Conservation (phyloP, 2,329 filamentous ascomycete species). For the Pseudogymnoascus sp. region DNA sequence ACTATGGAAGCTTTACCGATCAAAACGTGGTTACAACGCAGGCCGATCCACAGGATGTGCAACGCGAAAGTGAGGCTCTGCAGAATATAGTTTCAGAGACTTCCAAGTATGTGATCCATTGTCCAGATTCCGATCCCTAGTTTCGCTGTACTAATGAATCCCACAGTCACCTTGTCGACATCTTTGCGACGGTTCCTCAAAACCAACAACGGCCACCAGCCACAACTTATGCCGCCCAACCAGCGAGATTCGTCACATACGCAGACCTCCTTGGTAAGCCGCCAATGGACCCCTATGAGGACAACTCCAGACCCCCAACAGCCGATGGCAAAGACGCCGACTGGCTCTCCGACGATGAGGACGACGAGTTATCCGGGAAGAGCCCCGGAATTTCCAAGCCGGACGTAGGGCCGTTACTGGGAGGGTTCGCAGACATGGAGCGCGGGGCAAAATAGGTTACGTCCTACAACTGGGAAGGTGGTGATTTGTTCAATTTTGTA, state of each 20-base stretch:
- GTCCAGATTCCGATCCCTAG: constrained; percentile 9
- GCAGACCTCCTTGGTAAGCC: constrained; percentile 54
- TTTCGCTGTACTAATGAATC: not conserved
- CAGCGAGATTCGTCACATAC: constrained; percentile 48
- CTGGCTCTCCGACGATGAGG: constrained; percentile 36
- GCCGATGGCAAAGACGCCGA: constrained; percentile 22
- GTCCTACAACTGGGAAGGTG: constrained; percentile 10
- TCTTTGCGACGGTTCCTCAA: constrained; percentile 55
- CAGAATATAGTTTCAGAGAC: constrained; percentile 56
- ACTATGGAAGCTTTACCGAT: constrained; percentile 57
- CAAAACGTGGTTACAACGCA: constrained; percentile 41
- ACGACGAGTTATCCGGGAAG: constrained; percentile 22
- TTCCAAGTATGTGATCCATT: constrained; percentile 43
- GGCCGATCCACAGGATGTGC: constrained; percentile 52
- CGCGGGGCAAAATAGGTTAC: constrained; percentile 22
- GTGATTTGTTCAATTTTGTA: not conserved
- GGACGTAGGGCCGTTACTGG: constrained; percentile 26
- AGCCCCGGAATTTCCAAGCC: constrained; percentile 24
- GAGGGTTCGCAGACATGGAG: constrained; percentile 28
- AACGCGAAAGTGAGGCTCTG: constrained; percentile 55
- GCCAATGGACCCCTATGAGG: constrained; percentile 30
- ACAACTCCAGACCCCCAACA: constrained; percentile 15
- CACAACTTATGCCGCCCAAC: constrained; percentile 42
- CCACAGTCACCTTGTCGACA: constrained; percentile 58
- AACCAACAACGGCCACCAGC: constrained; percentile 31